Evolutionary conservation across 768 basidiomycete species (phyloP).

Genomic region (Kockovaella imperatae): DNA sequence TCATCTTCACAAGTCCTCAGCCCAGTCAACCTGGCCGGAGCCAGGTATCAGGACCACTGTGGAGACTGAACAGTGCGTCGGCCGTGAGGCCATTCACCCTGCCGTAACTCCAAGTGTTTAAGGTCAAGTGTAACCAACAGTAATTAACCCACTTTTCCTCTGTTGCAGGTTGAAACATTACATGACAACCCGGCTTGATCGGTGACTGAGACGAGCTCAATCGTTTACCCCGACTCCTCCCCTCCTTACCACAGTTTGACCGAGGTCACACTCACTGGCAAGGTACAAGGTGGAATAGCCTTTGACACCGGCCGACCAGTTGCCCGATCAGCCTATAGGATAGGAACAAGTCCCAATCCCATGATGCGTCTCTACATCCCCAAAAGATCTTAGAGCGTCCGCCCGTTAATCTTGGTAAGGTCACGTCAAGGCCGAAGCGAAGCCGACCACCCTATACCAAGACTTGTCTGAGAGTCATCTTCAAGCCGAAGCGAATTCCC

Average conservation of each 20-base stretch:
- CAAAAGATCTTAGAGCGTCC: too few species aligned
- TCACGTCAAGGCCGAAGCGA: too few species aligned
- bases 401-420: too few species aligned
- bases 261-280: constrained; percentile 6
- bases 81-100: constrained; percentile 25
- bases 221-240: background rate
- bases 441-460: too few species aligned
- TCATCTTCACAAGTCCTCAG: constrained; percentile 50
- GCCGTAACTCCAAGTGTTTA: constrained; percentile 45
- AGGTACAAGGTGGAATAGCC: constrained; percentile 1
- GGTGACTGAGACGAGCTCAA: too few species aligned
- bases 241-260: constrained; percentile 2
- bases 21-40: constrained; percentile 40
- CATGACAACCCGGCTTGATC: background rate
- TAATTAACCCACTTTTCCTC: constrained; percentile 45
- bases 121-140: constrained; percentile 45
- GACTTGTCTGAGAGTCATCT: too few species aligned
- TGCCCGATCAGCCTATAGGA: too few species aligned
- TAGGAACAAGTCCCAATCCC: background rate
- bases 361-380: background rate
- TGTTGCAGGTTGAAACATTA: constrained; percentile 11
- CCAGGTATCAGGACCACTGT: constrained; percentile 42
- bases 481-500: too few species aligned
- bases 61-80: constrained; percentile 43
- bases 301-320: background rate